These are phyloP conservation scores for Puya raimondii DNA, from an alignment of 176 grass and related monocot species.

Conservation along the genomic window DNA sequence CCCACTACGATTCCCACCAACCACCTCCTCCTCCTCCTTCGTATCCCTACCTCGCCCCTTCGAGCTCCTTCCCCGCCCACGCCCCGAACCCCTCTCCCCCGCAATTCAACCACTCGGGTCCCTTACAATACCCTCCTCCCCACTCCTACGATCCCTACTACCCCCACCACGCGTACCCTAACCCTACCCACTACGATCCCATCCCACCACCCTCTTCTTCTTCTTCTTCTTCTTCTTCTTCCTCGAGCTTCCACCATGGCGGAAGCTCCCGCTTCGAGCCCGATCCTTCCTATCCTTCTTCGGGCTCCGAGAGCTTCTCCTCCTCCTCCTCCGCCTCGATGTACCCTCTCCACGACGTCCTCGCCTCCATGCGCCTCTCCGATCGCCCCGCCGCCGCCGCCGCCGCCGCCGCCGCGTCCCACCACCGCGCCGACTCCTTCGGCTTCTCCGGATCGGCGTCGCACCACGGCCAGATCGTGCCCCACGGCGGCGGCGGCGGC, in stretches of 20 bases:
- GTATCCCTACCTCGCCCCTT: constrained; percentile 26
- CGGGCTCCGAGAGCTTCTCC: background rate
- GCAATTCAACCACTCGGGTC: constrained; percentile 38
- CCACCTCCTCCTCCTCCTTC: constrained; percentile 3
- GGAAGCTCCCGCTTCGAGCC: background rate
- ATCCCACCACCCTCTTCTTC: constrained; percentile 29
- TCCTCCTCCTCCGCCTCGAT: constrained; percentile 15
- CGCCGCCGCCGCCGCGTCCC: background rate
- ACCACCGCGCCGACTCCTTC: constrained; percentile 17
- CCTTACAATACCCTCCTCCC: constrained; percentile 38
- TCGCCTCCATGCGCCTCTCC: constrained; percentile 44
- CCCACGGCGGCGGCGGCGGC: background rate
- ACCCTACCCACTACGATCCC: constrained; percentile 17
- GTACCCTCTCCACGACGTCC: constrained; percentile 19
- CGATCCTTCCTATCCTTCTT: background rate
- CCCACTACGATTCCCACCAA: background rate
- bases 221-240: background rate
- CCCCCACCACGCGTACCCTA: constrained; percentile 27
- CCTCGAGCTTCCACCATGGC: background rate
- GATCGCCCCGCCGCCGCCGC: constrained; percentile 2
- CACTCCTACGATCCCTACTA: constrained; percentile 14
- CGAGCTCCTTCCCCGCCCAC: constrained; percentile 31
- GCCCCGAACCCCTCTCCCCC: background rate
- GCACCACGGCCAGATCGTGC: background rate
- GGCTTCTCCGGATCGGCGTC: background rate